phyloP scores from a whole-genome alignment of 2,329 filamentous ascomycete genomes.

The Cladosporium sp. region DNA sequence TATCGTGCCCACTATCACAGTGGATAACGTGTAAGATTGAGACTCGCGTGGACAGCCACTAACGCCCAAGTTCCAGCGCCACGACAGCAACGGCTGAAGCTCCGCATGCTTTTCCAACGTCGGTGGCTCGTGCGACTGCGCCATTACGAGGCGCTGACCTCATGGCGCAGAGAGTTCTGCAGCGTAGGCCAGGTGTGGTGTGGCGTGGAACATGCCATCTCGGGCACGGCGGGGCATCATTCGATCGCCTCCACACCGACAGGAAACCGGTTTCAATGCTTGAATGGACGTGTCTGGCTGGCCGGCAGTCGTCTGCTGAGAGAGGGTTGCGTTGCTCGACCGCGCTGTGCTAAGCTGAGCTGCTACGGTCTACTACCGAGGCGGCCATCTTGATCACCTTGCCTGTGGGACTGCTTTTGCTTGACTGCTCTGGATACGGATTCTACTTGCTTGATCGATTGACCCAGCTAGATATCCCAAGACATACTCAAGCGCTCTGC shows the following conservation, averaged over 20 bases:
- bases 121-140: constrained; percentile 15
- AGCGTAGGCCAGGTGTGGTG: constrained; percentile 2
- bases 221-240: constrained; percentile 5
- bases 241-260: constrained; percentile 16
- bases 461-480: background rate
- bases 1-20: constrained; percentile 3
- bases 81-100: constrained; percentile 5
- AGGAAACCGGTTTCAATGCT: constrained; percentile 16
- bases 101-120: constrained; percentile 10
- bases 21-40: background rate
- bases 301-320: background rate
- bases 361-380: background rate
- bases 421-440: background rate
- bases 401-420: background rate
- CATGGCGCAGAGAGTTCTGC: constrained; percentile 17
- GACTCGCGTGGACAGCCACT: background rate
- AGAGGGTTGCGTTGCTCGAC: background rate
- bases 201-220: constrained; percentile 12
- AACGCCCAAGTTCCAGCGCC: background rate
- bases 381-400: background rate
- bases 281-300: constrained; percentile 2
- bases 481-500: background rate
- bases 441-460: background rate
- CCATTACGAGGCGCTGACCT: constrained; percentile 18
- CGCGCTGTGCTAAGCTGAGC: background rate